Conservation (phyloP, 169 alveolate species). For the Plasmodium billcollinsi region DNA sequence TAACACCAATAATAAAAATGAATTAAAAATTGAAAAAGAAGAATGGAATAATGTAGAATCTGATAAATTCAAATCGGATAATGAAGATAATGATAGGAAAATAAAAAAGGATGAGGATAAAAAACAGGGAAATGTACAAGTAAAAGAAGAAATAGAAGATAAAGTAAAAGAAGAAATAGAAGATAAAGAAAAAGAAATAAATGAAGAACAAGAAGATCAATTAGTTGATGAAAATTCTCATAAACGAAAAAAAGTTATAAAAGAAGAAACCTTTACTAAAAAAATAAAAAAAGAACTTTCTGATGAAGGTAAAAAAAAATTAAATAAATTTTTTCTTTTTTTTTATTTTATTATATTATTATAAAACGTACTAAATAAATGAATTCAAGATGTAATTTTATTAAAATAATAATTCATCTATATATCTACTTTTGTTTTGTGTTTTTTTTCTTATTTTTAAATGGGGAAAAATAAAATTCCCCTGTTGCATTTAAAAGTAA, state of each 20-base stretch:
- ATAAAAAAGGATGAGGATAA: conserved; percentile 6
- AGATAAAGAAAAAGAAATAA: background rate
- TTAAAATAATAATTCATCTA: background rate
- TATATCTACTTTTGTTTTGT: background rate
- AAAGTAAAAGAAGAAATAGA: no score
- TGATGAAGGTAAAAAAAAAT: conserved; percentile 36
- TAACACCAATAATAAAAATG: conserved; percentile 3
- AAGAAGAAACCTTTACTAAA: conserved; percentile 10
- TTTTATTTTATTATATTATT: background rate
- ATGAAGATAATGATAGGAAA: background rate
- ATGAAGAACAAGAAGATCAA: background rate
- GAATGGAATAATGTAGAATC: background rate
- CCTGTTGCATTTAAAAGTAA: conserved; percentile 27
- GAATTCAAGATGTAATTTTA: no score
- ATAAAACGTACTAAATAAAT: conserved; percentile 2
- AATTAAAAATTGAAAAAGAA: background rate
- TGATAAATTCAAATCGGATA: no score
- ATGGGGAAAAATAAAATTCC: background rate
- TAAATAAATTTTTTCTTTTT: background rate
- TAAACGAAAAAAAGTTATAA: conserved; percentile 25
- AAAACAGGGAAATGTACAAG: conserved; percentile 12
- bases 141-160: no score
- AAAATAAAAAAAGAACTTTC: conserved; percentile 29
- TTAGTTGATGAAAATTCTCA: conserved; percentile 9
- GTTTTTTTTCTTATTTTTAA: no score